Percentiles rank a stretch among this genome's conserved stretches.
phyloP scores from a whole-genome alignment of 106 monocot genomes.

The Phalaenopsis aphrodite region DNA sequence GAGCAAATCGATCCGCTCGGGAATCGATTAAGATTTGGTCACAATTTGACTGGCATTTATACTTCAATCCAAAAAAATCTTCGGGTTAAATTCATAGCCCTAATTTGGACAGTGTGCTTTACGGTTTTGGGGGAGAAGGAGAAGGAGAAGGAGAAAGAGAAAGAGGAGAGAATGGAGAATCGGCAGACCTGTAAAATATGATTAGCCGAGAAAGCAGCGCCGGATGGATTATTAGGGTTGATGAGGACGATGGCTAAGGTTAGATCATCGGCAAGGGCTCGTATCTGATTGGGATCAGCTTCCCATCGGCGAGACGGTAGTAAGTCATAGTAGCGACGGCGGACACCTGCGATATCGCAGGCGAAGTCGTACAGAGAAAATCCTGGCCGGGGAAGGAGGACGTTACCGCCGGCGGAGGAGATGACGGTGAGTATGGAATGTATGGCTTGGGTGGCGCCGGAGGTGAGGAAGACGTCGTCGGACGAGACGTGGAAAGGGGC shows the following conservation, averaged over 20 bases:
- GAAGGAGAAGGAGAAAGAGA: background rate
- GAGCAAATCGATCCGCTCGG: no score
- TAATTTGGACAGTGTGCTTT: background rate
- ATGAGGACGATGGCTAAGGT: slow-evolving; percentile 73
- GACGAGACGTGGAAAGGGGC: slow-evolving; percentile 15
- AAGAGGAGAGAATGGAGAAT: background rate
- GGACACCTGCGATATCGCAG: slow-evolving; percentile 49
- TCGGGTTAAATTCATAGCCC: background rate
- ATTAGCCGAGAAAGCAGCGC: slow-evolving; percentile 52
- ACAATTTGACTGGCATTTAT: background rate
- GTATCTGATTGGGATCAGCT: slow-evolving; percentile 41
- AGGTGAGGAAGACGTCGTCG: slow-evolving; percentile 64
- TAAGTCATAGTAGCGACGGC: slow-evolving; percentile 82
- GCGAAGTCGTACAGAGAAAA: slow-evolving; percentile 75
- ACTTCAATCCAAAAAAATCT: no score
- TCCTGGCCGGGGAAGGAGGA: slow-evolving; percentile 80
- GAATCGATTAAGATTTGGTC: background rate
- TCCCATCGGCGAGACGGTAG: slow-evolving; percentile 49
- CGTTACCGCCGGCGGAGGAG: slow-evolving; percentile 47
- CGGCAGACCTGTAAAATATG: slow-evolving; percentile 53
- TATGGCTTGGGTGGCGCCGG: slow-evolving; percentile 73
- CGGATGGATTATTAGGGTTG: slow-evolving; percentile 90
- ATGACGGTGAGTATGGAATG: slow-evolving; percentile 43
- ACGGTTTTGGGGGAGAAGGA: background rate
- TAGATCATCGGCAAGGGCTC: slow-evolving; percentile 32